A percentile compares a stretch with the other conserved stretches of the same genome.
These are phyloP conservation scores for Fusarium brevicatenulatum DNA, from an alignment of 2,329 filamentous ascomycete species.

Conservation along the genomic window DNA sequence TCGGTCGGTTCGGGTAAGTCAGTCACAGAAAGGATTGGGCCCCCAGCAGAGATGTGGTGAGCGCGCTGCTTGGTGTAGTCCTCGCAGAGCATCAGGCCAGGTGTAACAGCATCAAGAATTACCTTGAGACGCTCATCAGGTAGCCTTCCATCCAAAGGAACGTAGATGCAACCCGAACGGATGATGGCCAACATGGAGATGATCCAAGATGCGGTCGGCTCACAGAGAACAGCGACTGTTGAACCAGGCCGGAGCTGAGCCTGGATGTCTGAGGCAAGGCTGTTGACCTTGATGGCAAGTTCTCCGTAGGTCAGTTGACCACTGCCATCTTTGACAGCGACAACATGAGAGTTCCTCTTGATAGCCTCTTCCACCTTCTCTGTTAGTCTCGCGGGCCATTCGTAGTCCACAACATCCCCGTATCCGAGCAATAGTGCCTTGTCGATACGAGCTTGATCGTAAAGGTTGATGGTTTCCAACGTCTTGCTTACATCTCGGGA, in stretches of 20 bases:
- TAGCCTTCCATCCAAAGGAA: not conserved
- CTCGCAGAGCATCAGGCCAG: not conserved
- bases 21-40: not conserved
- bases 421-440: not conserved
- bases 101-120: not conserved
- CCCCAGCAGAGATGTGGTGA: rapidly evolving
- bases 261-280: rapidly evolving
- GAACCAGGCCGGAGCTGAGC: not conserved
- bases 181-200: not conserved
- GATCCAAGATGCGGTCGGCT: not conserved
- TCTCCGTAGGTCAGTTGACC: not conserved
- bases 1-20: rapidly evolving
- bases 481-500: not conserved
- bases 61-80: not conserved
- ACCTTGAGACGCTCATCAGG: not conserved
- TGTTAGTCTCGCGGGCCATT: not conserved
- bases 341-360: rapidly evolving
- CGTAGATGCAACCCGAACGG: not conserved
- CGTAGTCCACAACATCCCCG: not conserved
- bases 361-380: not conserved
- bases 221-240: not conserved
- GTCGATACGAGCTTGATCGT: not conserved
- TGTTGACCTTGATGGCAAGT: not conserved
- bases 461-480: not conserved
- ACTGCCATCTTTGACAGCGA: not conserved